phyloP scores from a whole-genome alignment of 257 asterid genomes.

The Gardenia jasminoides region DNA sequence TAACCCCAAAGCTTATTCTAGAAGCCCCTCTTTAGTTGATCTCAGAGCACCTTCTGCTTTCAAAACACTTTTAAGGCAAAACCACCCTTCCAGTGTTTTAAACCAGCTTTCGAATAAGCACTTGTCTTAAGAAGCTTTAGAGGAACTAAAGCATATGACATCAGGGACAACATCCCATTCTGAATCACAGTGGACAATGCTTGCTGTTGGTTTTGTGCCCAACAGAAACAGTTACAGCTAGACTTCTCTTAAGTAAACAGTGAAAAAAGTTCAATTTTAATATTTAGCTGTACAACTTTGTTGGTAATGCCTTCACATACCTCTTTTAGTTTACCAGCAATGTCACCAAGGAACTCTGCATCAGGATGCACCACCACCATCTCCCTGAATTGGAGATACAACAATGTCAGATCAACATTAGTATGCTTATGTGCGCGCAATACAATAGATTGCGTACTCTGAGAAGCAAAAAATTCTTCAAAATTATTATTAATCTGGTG shows the following conservation, averaged over 20 bases:
- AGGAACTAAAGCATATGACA: not conserved
- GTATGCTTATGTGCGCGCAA: not conserved
- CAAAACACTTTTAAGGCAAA: not conserved
- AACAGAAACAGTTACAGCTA: not conserved
- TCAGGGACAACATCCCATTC: not conserved
- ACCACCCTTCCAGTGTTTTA: not conserved
- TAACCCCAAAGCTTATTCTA: not conserved
- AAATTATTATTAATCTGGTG: not conserved
- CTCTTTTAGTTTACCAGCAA: constrained; percentile 72
- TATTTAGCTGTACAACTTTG: not conserved
- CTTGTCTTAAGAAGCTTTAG: not conserved
- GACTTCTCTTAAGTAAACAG: not conserved
- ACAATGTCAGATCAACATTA: not conserved
- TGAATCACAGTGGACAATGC: not conserved
- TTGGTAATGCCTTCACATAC: constrained; percentile 14
- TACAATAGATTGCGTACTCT: not conserved
- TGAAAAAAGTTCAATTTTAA: not conserved
- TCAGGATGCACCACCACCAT: constrained; percentile 97
- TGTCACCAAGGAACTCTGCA: constrained; percentile 75
- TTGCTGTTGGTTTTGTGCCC: not conserved
- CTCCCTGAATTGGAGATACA: constrained; percentile 43
- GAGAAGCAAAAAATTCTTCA: not conserved
- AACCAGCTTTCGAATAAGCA: not conserved
- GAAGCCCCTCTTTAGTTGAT: not conserved
- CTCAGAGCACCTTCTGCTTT: not conserved